Base-by-base conservation (phyloP, 768 basidiomycete genomes). In the Russula sp. region DNA sequence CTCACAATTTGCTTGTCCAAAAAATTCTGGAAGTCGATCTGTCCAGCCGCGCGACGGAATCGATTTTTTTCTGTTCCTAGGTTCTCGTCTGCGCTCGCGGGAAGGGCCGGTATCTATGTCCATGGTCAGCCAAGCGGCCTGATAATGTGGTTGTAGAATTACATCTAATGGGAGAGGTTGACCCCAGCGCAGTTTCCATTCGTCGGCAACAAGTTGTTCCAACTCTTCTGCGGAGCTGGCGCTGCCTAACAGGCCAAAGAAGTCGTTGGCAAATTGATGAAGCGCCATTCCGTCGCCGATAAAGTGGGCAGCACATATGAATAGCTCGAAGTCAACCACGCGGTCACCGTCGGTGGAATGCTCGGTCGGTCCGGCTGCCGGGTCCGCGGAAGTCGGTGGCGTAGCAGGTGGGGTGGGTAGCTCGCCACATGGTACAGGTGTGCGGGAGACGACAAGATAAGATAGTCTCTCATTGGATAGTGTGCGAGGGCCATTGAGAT, bases 261-360 rank as follows among this genome's bases (percentile, higher is more conserved):
- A 85, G 67, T 92, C 88, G 71, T 91, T 90, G 31, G 88, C 89
- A 65, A 87, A 88, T 63, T 82, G 79, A 73, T 93, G 90, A 18
- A 93, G 78, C 1, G 90, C 88, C 86, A 92, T 91, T 22, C 92
- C 92, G 71, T 94, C 92, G 20, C 90, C 91, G 52, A 93, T 73
- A 72, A 87, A 93, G 71, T 94, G 92, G 7, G 88, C 83, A 4
- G 88, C 85, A 66, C 86, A 86, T 53, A 94, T 80, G 65, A 90
- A 75, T 58, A 92, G 73, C 69, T 92, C 83, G 69, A 79, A 85
- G 57, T 81, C 72, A 37, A 58, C 72, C 52, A 59, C 68, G 35
- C 62, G 55, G 59, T 63, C 34, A 34, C 66, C 68, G 14, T 42
- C 57, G 44, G 64, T 65, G 61, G 20, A 11, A 20, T 44, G 48